These are phyloP conservation scores for Plasmopara halstedii DNA, from an alignment of 352 stramenopile genomes.

Conservation along the genomic window DNA sequence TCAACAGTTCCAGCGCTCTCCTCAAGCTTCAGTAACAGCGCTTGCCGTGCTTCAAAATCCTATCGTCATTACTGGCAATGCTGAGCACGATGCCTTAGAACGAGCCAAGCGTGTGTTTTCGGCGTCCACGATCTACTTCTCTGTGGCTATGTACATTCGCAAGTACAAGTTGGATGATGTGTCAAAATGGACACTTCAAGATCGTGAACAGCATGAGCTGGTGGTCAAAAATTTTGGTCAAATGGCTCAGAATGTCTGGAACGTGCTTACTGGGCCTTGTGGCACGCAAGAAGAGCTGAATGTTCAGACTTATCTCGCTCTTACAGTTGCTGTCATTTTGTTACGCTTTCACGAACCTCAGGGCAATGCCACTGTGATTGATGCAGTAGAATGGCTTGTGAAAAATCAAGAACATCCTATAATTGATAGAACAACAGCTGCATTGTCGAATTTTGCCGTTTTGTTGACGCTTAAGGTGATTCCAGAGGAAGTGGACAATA, in stretches of 20 bases:
- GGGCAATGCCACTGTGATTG: constrained; percentile 37
- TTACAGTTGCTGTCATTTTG: constrained; percentile 72
- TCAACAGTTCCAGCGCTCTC: constrained; percentile 68
- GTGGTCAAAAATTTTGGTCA: constrained; percentile 52
- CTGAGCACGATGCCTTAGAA: constrained; percentile 22
- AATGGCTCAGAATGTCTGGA: constrained; percentile 71
- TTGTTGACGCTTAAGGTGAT: constrained; percentile 69
- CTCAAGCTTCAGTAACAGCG: constrained; percentile 47
- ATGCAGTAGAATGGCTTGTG: constrained; percentile 69
- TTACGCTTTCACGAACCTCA: constrained; percentile 69
- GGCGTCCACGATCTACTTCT: constrained; percentile 66
- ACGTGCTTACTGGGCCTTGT: constrained; percentile 56
- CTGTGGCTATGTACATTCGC: constrained; percentile 53
- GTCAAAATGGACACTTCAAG: constrained; percentile 35
- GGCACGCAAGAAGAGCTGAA: constrained; percentile 41
- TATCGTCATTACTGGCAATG: constrained; percentile 28
- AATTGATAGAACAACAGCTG: constrained; percentile 29
- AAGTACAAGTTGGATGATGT: constrained; percentile 69
- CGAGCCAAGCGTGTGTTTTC: constrained; percentile 56
- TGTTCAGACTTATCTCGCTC: constrained; percentile 62
- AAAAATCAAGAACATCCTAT: constrained; percentile 54
- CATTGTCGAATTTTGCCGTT: constrained; percentile 66
- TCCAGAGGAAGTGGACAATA: constrained; percentile 71
- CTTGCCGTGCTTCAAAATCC: constrained; percentile 47
- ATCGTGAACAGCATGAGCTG: constrained; percentile 42